Percentiles rank a stretch among this genome's conserved stretches.
phyloP scores from a whole-genome alignment of 208 protist genomes.

The Trypanosoma platydactyli region DNA sequence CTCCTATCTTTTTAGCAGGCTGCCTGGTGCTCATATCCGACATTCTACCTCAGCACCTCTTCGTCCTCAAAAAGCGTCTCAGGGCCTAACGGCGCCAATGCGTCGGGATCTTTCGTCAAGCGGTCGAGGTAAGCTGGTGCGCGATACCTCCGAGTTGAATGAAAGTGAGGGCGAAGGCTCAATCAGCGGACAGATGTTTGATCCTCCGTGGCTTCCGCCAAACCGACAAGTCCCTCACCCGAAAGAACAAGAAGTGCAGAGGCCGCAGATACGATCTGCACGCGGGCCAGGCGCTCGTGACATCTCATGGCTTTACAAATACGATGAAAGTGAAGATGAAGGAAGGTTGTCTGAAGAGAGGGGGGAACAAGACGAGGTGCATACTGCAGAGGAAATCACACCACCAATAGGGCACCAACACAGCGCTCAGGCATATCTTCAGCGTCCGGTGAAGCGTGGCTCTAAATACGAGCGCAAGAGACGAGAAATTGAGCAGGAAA shows the following conservation, averaged over 20 bases:
- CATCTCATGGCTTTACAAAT: conserved; percentile 27
- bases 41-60: neutral
- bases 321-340: conserved; percentile 26
- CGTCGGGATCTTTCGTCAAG: too few relatives aligned
- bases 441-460: neutral
- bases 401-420: neutral
- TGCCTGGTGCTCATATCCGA: neutral
- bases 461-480: conserved; percentile 39
- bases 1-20: conserved; percentile 8
- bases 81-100: neutral
- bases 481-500: conserved; percentile 22
- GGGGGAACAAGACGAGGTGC: neutral
- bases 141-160: neutral
- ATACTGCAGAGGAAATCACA: neutral
- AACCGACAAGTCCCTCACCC: neutral
- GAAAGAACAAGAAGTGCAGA: neutral
- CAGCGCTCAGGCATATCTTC: neutral
- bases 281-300: conserved; percentile 7
- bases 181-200: neutral
- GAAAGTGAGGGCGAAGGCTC: neutral
- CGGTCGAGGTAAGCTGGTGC: neutral
- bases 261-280: neutral
- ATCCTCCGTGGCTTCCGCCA: conserved; percentile 17
- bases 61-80: neutral
- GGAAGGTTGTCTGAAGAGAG: conserved; percentile 17